These are phyloP conservation scores for Pythium sukuiense DNA, from an alignment of 352 stramenopile species.

Conservation along the genomic window DNA sequence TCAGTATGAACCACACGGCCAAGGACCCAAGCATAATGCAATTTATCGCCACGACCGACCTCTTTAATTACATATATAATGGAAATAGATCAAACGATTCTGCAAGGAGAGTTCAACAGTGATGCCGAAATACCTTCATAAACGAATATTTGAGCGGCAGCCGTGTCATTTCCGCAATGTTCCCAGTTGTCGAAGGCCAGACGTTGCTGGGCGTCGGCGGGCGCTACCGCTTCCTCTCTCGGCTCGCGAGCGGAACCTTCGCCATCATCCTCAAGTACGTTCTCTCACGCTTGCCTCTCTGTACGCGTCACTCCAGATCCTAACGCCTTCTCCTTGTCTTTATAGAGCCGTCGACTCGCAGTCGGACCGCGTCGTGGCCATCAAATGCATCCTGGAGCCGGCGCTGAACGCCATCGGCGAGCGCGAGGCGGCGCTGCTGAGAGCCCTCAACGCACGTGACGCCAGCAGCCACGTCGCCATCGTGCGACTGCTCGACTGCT, in stretches of 20 bases:
- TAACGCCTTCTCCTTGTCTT: background rate
- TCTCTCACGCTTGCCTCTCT: background rate
- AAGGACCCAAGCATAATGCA: background rate
- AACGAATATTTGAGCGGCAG: background rate
- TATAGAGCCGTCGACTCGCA: conserved; percentile 51
- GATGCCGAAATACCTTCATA: background rate
- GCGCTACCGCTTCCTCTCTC: conserved; percentile 73
- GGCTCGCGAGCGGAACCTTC: conserved; percentile 71
- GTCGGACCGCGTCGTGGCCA: conserved; percentile 46
- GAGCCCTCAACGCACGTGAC: conserved; percentile 40
- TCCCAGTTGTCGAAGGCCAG: conserved; percentile 65
- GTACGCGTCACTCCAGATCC: background rate
- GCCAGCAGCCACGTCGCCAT: conserved; percentile 40
- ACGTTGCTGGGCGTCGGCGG: conserved; percentile 51
- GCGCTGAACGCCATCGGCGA: conserved; percentile 56
- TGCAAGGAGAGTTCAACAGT: too few species aligned
- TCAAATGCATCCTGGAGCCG: conserved; percentile 62
- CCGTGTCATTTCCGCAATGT: conserved; percentile 8
- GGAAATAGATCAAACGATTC: too few species aligned
- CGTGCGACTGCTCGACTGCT: conserved; percentile 56
- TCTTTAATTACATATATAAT: background rate
- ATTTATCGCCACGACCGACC: too few species aligned
- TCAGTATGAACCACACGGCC: conserved; percentile 1
- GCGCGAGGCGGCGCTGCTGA: conserved; percentile 54
- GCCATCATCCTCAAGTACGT: conserved; percentile 63